Conservation (phyloP, 163 green algal genomes). For the Scenedesmus sp. region DNA sequence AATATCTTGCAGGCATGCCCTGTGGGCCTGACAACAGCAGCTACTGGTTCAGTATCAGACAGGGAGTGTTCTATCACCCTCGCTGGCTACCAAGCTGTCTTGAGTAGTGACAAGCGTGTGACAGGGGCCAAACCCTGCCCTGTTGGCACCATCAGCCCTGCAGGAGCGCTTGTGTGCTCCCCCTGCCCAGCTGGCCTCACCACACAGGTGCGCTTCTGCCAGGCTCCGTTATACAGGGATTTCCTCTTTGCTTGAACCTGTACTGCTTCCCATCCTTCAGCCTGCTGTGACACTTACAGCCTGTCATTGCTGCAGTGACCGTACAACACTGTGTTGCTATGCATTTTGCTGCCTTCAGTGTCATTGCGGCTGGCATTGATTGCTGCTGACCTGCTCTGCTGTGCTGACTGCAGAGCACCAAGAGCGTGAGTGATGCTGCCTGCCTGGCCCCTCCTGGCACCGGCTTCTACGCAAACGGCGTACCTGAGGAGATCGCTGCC, state of each 20-base stretch:
- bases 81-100: neutral
- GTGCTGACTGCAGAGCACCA: neutral
- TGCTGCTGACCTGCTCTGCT: neutral
- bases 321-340: neutral
- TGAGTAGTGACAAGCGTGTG: neutral
- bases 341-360: neutral
- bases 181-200: neutral
- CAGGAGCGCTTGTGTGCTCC: neutral
- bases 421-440: neutral
- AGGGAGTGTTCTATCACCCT: neutral
- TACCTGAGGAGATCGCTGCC: neutral
- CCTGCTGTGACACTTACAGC: too few relatives aligned
- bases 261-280: too few relatives aligned
- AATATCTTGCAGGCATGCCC: neutral
- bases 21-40: neutral
- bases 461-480: conserved; percentile 8
- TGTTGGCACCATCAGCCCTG: neutral
- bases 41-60: neutral
- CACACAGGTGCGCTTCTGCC: neutral
- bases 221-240: neutral
- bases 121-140: neutral
- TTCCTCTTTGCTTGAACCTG: too few relatives aligned
- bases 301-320: too few relatives aligned
- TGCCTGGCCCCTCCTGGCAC: neutral
- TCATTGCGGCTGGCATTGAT: neutral